Conservation (phyloP, 192 early-diverging fungal genomes). For the Entophlyctis helioformis region DNA sequence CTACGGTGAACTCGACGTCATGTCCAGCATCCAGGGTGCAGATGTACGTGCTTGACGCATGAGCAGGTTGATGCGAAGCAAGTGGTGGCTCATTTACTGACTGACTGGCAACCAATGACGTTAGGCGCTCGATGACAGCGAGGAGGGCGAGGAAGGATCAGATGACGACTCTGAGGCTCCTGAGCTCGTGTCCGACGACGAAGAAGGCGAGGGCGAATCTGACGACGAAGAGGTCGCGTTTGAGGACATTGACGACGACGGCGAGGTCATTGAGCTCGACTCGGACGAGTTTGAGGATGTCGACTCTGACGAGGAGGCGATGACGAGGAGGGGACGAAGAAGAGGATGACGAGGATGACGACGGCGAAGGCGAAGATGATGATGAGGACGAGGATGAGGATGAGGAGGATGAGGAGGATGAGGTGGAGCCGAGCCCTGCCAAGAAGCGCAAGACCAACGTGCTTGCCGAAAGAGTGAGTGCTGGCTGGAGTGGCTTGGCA, state of each 20-base stretch:
- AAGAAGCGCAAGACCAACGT: conserved; percentile 20
- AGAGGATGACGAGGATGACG: conserved; percentile 6
- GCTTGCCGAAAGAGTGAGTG: conserved; percentile 13
- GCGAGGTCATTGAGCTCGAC: background rate
- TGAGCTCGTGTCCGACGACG: conserved; percentile 7
- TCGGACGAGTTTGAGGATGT: conserved; percentile 28
- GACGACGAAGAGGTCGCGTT: conserved; percentile 4
- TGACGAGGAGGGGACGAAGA: conserved; percentile 3
- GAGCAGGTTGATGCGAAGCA: conserved; percentile 1
- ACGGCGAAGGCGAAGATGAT: conserved; percentile 9
- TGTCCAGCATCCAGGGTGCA: conserved; percentile 65
- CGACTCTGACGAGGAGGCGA: conserved; percentile 14
- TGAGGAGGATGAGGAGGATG: conserved; percentile 35
- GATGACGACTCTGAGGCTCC: background rate
- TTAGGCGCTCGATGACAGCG: conserved; percentile 16
- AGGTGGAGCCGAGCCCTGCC: conserved; percentile 13
- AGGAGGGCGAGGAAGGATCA: conserved; percentile 18
- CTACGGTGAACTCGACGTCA: conserved; percentile 63
- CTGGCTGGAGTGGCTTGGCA: too few species aligned
- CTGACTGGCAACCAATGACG: too few species aligned
- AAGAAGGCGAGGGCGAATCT: conserved; percentile 19
- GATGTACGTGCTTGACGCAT: conserved; percentile 33
- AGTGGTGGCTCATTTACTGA: too few species aligned
- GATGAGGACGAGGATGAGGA: conserved; percentile 10
- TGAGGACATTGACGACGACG: background rate